Conservation (phyloP, 192 early-diverging fungal species). For the Entomortierella parvispora region DNA sequence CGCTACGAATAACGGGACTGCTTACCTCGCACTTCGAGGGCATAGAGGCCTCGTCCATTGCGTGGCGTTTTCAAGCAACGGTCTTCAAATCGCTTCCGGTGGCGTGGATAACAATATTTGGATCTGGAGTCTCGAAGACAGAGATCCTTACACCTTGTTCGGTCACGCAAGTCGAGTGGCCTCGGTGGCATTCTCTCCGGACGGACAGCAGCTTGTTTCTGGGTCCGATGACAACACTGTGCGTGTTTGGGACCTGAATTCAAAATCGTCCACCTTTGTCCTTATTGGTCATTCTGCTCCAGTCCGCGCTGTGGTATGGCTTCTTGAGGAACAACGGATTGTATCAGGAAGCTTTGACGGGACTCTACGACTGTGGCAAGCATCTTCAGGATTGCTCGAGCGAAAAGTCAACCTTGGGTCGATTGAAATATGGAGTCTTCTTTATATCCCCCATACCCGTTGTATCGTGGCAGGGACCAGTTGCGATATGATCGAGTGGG, state of each 20-base stretch:
- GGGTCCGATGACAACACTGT: neutral
- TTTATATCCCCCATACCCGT: neutral
- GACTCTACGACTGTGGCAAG: constrained; percentile 1
- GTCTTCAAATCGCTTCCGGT: neutral
- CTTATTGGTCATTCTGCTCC: neutral
- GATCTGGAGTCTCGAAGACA: neutral
- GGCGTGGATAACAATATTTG: neutral
- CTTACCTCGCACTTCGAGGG: neutral
- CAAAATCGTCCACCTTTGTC: neutral
- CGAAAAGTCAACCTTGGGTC: no score
- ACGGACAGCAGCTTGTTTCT: neutral
- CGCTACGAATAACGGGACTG: neutral
- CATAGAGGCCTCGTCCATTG: neutral
- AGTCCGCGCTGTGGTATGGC: neutral
- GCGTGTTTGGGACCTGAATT: neutral
- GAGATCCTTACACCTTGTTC: neutral
- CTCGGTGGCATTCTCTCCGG: neutral
- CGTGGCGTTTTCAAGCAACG: neutral
- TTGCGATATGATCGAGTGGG: neutral
- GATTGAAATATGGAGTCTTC: no score
- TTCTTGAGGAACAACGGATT: neutral
- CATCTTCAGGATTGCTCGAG: neutral
- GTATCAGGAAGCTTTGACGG: neutral
- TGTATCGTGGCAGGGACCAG: no score
- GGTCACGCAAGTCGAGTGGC: neutral